Percentiles rank a stretch among this genome's conserved stretches.
These are phyloP conservation scores for Ganoderma resinaceum DNA, from an alignment of 1,284 basidiomycete genomes.

Conservation along the genomic window DNA sequence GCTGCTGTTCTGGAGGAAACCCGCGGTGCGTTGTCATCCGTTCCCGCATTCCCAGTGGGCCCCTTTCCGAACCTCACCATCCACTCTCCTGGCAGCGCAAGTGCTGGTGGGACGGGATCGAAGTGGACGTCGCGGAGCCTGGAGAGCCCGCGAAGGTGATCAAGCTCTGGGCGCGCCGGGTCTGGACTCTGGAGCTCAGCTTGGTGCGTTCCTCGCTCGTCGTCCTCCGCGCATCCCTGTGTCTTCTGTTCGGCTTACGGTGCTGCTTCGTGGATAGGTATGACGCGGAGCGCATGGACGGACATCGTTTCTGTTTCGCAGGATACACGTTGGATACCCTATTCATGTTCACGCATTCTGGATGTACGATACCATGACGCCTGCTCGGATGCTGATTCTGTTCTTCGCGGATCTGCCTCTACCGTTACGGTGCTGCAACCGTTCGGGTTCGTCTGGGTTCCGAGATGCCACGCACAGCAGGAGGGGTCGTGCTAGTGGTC, in stretches of 20 bases:
- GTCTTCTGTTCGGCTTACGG: background rate
- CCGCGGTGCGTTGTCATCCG: slow-evolving; percentile 73
- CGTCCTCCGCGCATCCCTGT: background rate
- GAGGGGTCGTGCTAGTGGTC: background rate
- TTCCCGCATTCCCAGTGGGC: background rate
- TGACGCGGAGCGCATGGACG: slow-evolving; percentile 8
- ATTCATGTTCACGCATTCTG: slow-evolving; percentile 11
- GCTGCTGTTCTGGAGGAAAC: slow-evolving; percentile 98
- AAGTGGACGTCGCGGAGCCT: slow-evolving; percentile 78
- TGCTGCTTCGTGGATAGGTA: slow-evolving; percentile 17
- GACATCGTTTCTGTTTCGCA: slow-evolving; percentile 13
- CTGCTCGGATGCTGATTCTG: slow-evolving; percentile 1
- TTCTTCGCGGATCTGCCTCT: background rate
- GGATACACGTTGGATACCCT: slow-evolving; percentile 30
- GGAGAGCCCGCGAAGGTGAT: slow-evolving; percentile 63
- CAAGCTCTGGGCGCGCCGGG: slow-evolving; percentile 95
- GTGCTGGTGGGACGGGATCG: slow-evolving; percentile 99
- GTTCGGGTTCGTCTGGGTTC: background rate
- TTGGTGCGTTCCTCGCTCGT: slow-evolving; percentile 57
- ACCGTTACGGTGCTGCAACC: background rate
- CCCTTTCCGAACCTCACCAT: slow-evolving; percentile 3
- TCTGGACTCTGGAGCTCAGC: slow-evolving; percentile 99
- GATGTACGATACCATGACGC: slow-evolving; percentile 27
- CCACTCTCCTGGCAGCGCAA: slow-evolving; percentile 71
- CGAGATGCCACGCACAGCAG: background rate